phyloP scores from a whole-genome alignment of 331 rosid species.

The Prunus yedoensis region DNA sequence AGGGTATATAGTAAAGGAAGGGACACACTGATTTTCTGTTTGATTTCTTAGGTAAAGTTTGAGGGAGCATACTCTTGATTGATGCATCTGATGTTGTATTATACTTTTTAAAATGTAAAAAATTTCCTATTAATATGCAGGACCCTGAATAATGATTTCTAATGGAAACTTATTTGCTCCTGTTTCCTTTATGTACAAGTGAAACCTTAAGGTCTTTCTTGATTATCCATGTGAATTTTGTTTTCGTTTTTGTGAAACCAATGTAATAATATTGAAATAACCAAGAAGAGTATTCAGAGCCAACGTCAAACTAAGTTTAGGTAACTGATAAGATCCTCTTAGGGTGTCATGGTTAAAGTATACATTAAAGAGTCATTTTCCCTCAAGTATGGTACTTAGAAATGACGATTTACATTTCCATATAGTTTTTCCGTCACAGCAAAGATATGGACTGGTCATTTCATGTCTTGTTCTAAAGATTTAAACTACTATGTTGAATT shows the following conservation, averaged over 20 bases:
- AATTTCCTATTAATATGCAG: background rate
- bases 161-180: background rate
- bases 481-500: background rate
- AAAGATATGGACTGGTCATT: background rate
- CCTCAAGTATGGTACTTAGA: background rate
- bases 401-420: background rate
- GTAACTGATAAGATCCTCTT: background rate
- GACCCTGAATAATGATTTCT: background rate
- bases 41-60: background rate
- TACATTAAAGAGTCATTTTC: background rate
- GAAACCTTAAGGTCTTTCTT: background rate
- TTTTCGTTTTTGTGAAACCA: background rate
- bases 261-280: background rate
- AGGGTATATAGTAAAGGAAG: too few species aligned
- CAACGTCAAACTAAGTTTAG: background rate
- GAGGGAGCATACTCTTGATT: background rate
- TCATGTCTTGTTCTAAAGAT: background rate
- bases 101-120: too few species aligned
- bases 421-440: background rate
- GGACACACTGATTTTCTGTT: too few species aligned
- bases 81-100: too few species aligned
- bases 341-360: background rate
- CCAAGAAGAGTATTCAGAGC: background rate
- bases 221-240: background rate
- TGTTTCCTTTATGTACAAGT: background rate